Base-by-base conservation (phyloP, 805 yeast genomes). In the Myxozyma kluyveri region DNA sequence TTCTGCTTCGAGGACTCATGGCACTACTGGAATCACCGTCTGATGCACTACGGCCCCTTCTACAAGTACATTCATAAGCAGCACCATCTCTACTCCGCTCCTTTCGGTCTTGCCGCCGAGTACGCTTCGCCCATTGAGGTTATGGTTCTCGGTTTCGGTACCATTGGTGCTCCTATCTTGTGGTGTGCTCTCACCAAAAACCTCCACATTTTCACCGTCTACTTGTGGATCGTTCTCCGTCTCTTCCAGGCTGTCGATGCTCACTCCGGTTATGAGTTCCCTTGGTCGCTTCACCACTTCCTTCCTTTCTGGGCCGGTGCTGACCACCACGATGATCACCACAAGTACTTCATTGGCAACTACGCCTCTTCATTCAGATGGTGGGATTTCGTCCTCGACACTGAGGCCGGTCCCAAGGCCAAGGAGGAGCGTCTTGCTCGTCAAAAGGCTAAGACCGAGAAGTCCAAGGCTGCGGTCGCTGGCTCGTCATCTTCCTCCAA, bases 201-300 rank as follows among this genome's bases (percentile, higher is more conserved):
- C 67, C 77, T 91, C 68, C 99, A 91, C 68, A 73, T 93, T 64
- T 83, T 87, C 74, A 91, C 98, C n/a, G 80, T 90, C 54, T 83
- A 88, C 65, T 60, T 81, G 50, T 91, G 98, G 98, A 85, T 91
- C 65, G 76, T 86, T 6, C 72, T 88, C 63, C 82, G 98, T 71
- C 79, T 91, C 63, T 83, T 86, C 75, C 99, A 91, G 77, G 99
- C 99, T 24, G 91, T 91, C 53, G 99, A 91, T 69, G 85, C 97
- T 23, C 99, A 91, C 71, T 89, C 97, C 10, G 99, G 98, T 53
- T 93, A 91, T 72, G 98, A 91, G 69, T 91, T 91, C 81, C 98
- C 99, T 58, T 83, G 95, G 88, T 88, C 96, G 3, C 77, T 91
- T 66, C 93, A 88, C 72, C 88, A 89, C 68, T 82, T 91, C 72